These are phyloP conservation scores for Mycosphaerelloides madeirae DNA, from an alignment of 2,329 filamentous ascomycete genomes.

Conservation along the genomic window DNA sequence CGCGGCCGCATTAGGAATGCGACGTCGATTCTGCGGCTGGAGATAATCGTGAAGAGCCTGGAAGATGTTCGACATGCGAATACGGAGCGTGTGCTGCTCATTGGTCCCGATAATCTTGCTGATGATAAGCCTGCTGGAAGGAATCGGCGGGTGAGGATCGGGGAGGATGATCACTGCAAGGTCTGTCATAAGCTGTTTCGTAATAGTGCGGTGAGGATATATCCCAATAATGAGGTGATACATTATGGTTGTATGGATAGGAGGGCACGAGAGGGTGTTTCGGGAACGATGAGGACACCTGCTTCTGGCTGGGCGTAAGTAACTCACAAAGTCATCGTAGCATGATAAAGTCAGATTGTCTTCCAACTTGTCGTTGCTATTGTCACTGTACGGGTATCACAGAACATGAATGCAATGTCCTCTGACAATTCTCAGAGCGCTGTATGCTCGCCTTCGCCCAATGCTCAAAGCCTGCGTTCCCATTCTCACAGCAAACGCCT, in stretches of 20 bases:
- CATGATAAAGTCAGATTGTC: too few species aligned
- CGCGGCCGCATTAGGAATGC: constrained; percentile 81
- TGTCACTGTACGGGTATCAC: too few species aligned
- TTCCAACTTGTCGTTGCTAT: too few species aligned
- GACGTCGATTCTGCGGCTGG: constrained; percentile 75
- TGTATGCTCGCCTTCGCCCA: too few species aligned
- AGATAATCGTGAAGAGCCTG: constrained; percentile 70
- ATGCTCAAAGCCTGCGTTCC: too few species aligned
- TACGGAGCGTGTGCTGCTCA: constrained; percentile 65
- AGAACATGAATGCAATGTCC: too few species aligned
- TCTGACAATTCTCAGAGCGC: too few species aligned
- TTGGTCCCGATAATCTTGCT: constrained; percentile 66
- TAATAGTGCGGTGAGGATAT: constrained; percentile 82
- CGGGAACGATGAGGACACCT: not conserved
- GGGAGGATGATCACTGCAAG: constrained; percentile 82
- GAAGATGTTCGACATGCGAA: constrained; percentile 74
- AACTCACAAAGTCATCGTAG: too few species aligned
- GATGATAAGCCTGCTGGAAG: constrained; percentile 51
- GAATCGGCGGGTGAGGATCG: constrained; percentile 69
- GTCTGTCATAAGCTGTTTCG: constrained; percentile 92
- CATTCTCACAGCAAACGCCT: too few species aligned
- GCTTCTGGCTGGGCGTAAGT: constrained; percentile 1
- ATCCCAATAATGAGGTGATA: constrained; percentile 61
- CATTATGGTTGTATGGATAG: constrained; percentile 45
- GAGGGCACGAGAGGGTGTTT: constrained; percentile 4